Base-by-base conservation (phyloP, 2,329 filamentous ascomycete species). In the Cytospora chrysosperma region DNA sequence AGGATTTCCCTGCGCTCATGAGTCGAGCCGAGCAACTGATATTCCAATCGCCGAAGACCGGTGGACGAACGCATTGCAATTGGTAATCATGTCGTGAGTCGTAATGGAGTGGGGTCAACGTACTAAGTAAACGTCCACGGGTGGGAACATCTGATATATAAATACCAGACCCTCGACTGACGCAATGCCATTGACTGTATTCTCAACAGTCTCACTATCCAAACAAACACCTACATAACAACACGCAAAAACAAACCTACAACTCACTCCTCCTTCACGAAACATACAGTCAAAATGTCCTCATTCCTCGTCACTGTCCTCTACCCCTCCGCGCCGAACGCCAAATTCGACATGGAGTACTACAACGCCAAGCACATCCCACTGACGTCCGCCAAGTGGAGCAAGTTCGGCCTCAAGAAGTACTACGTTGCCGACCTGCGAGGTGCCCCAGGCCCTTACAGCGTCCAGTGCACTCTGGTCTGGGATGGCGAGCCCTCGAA, bases 311-410 rank as follows among this genome's bases (percentile, higher is more conserved):
- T 72, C 59, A 70, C 70, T 32, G 70, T 77, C 30, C 61, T 78
- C 50, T 83, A 82, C 70, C 78, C 79, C 4, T 70, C 72, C 55
- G 76, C 72, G n/a, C 69, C 71, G 43, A 73, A 72, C 65, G 63
- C 69, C n/a, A 76, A 67, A 13, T 83, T 83, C 73, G 71, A 83
- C 72, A 72, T 81, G 67, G 74, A 80, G 37, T 83, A 83, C 75
- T 84, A 82, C 69, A 69, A 81, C 43, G 61, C 68, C 3, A 75
- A 66, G 24, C 81, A 83, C 73, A 79, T 83, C 76, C 75, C 77
- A 1, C 70, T 83, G 3, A 77, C 77, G 19, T 64, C 70, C 30
- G 72, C 75, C 55, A 65, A 68, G 28, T 82, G 80, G 79, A 65
- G 60, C 0, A 64, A 69, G 1, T 68, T 72, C 56, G 81, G 81